Evolutionary conservation across 495 filamentous ascomycete species (phyloP).

Genomic region (Aspergillus conjunctus): DNA sequence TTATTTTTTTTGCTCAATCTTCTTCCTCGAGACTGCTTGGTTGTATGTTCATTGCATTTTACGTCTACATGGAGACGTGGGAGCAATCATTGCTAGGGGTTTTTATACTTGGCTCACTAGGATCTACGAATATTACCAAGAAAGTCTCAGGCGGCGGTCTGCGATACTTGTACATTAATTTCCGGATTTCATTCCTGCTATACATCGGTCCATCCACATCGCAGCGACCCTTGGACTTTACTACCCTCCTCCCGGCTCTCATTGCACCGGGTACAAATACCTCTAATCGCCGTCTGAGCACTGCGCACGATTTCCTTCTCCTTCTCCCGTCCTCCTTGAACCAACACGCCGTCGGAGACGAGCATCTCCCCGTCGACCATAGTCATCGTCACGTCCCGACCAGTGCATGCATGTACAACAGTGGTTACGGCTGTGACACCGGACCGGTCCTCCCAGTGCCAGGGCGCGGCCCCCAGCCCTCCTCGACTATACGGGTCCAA

Average conservation of each 20-base stretch:
- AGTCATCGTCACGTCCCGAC: conserved; percentile 48
- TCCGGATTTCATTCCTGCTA: neutral
- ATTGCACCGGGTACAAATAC: neutral
- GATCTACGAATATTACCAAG: too few species aligned
- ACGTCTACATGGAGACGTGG: neutral
- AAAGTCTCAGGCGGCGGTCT: neutral
- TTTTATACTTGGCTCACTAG: neutral
- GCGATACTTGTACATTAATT: neutral
- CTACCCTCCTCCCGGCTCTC: neutral
- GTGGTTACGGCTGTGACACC: conserved; percentile 44
- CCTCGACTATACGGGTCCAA: conserved; percentile 36
- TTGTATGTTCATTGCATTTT: neutral
- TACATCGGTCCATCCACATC: neutral
- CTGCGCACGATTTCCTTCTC: conserved; percentile 37
- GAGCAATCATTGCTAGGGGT: neutral
- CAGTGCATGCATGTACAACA: conserved; percentile 51
- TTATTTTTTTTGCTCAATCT: conserved; percentile 7
- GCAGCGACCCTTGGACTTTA: neutral
- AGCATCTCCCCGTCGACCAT: conserved; percentile 47
- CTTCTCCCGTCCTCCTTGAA: conserved; percentile 39
- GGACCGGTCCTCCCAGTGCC: conserved; percentile 22
- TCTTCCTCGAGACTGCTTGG: conserved; percentile 7
- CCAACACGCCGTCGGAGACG: conserved; percentile 1
- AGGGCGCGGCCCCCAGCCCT: conserved; percentile 15
- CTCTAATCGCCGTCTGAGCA: conserved; percentile 30